A percentile compares a stretch with the other conserved stretches of the same genome.
Evolutionary conservation across 2,329 filamentous ascomycete genomes (phyloP).

Genomic region (Botryotinia convoluta): DNA sequence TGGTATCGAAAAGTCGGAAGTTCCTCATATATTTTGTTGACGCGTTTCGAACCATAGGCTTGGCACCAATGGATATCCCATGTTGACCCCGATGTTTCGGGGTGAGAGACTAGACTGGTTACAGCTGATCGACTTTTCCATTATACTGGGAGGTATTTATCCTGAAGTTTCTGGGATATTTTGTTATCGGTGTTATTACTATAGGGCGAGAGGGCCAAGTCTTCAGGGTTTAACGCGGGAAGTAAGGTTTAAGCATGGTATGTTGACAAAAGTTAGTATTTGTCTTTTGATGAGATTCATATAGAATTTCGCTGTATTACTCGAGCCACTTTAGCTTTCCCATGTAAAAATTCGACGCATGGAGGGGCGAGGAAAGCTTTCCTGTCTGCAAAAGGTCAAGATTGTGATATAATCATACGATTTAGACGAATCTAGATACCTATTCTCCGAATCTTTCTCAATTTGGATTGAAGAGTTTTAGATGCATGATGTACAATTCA

Average conservation of each 20-base stretch:
- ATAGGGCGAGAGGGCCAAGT: background rate
- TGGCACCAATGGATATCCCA: slow-evolving; percentile 18
- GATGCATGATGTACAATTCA: background rate
- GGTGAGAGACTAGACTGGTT: background rate
- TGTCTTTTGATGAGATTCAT: background rate
- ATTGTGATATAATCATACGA: slow-evolving; percentile 9
- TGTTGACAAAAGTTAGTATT: background rate
- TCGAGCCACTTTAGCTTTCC: background rate
- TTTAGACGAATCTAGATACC: slow-evolving; percentile 7
- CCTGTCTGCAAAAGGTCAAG: slow-evolving; percentile 15
- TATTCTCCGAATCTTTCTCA: background rate
- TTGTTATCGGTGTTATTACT: background rate
- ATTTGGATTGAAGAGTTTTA: background rate
- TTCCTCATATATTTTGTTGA: background rate
- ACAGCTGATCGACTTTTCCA: background rate
- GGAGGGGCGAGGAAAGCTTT: slow-evolving; percentile 1
- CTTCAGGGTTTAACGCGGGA: background rate
- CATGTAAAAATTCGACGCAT: background rate
- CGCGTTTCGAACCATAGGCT: slow-evolving; percentile 21
- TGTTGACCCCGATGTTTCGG: background rate
- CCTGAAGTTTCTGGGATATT: background rate
- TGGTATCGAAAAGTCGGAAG: slow-evolving; percentile 7
- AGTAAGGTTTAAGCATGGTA: background rate
- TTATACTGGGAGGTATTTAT: background rate
- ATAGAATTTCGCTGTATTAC: background rate